Base-by-base conservation (phyloP, 805 yeast species). In the Ogataea zsoltii region DNA sequence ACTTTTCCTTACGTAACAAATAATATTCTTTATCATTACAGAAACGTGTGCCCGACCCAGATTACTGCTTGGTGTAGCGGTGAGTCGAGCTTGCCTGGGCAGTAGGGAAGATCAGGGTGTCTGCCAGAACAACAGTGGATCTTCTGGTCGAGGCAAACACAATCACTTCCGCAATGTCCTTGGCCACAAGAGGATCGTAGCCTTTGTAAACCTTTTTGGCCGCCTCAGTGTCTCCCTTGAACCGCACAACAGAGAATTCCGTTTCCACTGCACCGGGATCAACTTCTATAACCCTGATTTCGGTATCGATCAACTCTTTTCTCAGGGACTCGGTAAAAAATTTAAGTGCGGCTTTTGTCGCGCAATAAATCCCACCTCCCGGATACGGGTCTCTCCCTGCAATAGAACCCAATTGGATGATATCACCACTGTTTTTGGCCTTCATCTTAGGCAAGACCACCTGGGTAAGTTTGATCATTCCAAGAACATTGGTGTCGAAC, bases 191-290 rank as follows among this genome's bases (percentile, higher is more conserved):
- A 19, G 87, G 85, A 26, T 72, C 76, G 11, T 79, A 68, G 41
- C 79, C 80, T 33, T 70, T 71, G 56, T 81, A 82, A 29, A 79
- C 82, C 14, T 70, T 71, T 48, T 77, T 75, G 4, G 86, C 87
- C 50, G 69, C 70, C 1, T 64, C 67, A 14, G 60, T 49, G 53
- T 82, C 85, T 45, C 85, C 85, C 53, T 75, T 76, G 67, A 75
- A 79, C 61, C 88, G 72, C 21, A 79, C 80, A 26, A 72, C 56
- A 2, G 83, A 78, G 55, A 82, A 83, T 50, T 83, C 88, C 4
- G 88, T 82, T 59, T 82, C 83, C 21, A 83, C 88, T 32, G 79
- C 75, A 55, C 88, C 88, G 21, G 89, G 89, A 42, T 82, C 85
- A 33, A 82, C 70, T 61, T 80, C 83, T 51, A 83, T 73, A 39